Base-by-base conservation (phyloP, 2,329 filamentous ascomycete genomes). In the Cladorrhinum sp. region DNA sequence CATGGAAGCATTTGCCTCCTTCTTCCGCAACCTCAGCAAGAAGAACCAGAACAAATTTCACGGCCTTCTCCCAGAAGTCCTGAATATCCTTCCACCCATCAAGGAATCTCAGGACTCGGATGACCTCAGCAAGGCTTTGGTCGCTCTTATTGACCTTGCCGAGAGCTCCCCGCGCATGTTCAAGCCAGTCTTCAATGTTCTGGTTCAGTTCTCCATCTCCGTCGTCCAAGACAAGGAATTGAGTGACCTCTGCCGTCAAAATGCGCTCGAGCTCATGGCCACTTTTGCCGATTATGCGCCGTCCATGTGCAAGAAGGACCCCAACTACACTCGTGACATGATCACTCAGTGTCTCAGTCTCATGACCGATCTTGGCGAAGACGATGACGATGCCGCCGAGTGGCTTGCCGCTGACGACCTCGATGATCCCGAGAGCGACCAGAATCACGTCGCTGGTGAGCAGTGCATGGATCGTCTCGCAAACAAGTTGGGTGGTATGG, bases 141-240 rank as follows among this genome's bases (percentile, higher is more conserved):
- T 97, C 59, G 89, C 94, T 23, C 83, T 99, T 53, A 97, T 99
- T 70, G 95, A 98, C 66, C 83, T 99, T 59, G 95, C 95, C 42
- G 95, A 98, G 76, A 85, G 89, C n/a, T 90, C 91, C 21, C 92
- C 94, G 21, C 96, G 95, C 77, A 98, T 98, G 93, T 99, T 99
- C 80, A 96, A 95, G 77, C 84, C 84, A 20, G 82, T 96, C n/a
- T 99, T 99, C 79, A 89, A 90, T 72, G 93, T 92, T 71, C 82
- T 99, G 3, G 94, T 98, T 56, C 88, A 91, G 68, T 97, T 99
- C 77, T 94, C 89, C 73, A 87, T 98, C 62, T 92, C 91, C 6
- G 92, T 98, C 61, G 91, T 99, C 68, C 91, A 96, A 70, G 94
- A 99, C 74, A 98, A 98, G 79, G 93, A 98, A 64, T 83, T 99